phyloP scores from a whole-genome alignment of 345 rosid species.

The Ceriops tagal region DNA sequence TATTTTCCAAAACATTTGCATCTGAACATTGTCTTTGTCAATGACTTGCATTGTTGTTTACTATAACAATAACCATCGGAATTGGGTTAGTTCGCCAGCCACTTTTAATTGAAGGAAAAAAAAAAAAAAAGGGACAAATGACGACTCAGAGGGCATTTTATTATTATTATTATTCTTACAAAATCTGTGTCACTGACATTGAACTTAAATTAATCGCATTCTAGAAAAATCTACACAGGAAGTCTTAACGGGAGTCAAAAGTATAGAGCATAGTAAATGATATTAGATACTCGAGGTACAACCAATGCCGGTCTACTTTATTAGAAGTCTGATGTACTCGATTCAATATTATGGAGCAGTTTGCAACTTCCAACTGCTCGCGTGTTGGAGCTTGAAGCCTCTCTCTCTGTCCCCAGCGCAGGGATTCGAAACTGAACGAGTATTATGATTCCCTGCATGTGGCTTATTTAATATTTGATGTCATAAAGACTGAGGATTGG shows the following conservation, averaged over 20 bases:
- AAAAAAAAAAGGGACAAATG: background rate
- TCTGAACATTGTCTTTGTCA: background rate
- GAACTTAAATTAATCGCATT: background rate
- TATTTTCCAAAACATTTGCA: background rate
- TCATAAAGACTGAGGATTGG: conserved; percentile 9
- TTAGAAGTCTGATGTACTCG: too few species aligned
- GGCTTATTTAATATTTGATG: background rate
- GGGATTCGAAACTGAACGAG: background rate
- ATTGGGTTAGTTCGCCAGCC: conserved; percentile 3
- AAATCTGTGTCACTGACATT: conserved; percentile 15
- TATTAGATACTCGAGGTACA: too few species aligned
- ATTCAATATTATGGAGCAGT: conserved; percentile 3
- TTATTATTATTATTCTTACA: background rate
- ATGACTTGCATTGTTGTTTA: too few species aligned
- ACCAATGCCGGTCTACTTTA: too few species aligned
- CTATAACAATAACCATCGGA: background rate
- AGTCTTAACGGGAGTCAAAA: too few species aligned
- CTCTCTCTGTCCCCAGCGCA: background rate
- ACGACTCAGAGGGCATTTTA: background rate
- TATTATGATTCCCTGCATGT: background rate
- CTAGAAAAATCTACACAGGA: too few species aligned
- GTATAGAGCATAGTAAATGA: too few species aligned
- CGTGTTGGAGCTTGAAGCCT: conserved; percentile 25
- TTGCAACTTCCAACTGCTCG: conserved; percentile 50
- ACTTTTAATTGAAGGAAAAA: background rate